phyloP scores from a whole-genome alignment of 78 protist genomes.

The Guillardia theta region DNA sequence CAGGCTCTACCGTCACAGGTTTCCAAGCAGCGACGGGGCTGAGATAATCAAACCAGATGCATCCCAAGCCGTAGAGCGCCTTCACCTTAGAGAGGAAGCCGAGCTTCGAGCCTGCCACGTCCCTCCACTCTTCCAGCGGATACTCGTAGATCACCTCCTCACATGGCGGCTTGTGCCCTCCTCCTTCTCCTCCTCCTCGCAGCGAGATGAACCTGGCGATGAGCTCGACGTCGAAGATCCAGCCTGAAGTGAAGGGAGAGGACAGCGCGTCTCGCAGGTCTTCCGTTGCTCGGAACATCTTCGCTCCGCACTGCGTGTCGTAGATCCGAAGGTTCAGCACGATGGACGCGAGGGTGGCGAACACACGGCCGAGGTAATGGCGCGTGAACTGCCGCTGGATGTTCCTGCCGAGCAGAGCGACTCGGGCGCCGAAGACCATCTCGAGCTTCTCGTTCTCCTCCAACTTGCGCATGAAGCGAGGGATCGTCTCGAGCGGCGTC shows the following conservation, averaged over 20 bases:
- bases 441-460: neutral
- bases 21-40: neutral
- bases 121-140: neutral
- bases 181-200: neutral
- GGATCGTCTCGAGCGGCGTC: neutral
- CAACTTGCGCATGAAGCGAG: neutral
- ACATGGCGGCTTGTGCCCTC: neutral
- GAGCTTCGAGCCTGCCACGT: conserved; percentile 33
- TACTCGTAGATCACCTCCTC: neutral
- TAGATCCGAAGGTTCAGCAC: neutral
- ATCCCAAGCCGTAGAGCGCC: neutral
- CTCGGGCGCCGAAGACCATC: conserved; percentile 11
- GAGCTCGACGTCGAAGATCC: conserved; percentile 46
- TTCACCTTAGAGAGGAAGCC: neutral
- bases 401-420: neutral
- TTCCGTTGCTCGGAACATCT: neutral
- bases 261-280: neutral
- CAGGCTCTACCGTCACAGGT: no score
- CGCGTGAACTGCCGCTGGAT: neutral
- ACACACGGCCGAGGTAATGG: neutral
- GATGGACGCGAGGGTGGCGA: neutral
- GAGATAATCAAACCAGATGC: neutral
- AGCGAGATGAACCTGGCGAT: neutral
- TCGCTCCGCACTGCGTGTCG: conserved; percentile 38
- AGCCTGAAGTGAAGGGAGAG: neutral